Conservation (phyloP, 2,329 filamentous ascomycete genomes). For the Stachybotrys elegans region DNA sequence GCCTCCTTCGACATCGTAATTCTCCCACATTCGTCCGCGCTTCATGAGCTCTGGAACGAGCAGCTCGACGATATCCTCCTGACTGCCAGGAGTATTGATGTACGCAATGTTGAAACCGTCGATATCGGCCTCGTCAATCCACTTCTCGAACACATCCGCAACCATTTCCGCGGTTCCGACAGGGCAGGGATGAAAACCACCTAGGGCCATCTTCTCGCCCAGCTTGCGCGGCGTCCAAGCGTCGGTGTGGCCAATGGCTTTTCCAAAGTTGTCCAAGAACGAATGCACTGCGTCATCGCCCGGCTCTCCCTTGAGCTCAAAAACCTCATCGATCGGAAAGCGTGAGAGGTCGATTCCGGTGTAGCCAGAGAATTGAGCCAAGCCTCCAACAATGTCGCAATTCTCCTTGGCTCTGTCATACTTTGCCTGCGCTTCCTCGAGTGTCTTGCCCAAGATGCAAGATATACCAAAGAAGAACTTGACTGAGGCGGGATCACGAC, state of each 20-base stretch:
- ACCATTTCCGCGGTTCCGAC: constrained; percentile 9
- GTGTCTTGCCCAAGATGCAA: constrained; percentile 2
- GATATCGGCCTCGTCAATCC: constrained; percentile 5
- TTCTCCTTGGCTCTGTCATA: constrained; percentile 3
- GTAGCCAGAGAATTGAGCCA: constrained; percentile 9
- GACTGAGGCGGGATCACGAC: constrained; percentile 3
- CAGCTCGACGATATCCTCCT: constrained; percentile 8
- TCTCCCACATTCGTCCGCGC: constrained; percentile 7
- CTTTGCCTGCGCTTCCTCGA: constrained; percentile 4
- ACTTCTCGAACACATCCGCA: constrained; percentile 6
- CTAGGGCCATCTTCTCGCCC: constrained; percentile 5
- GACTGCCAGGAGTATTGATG: constrained; percentile 18
- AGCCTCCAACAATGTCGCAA: constrained; percentile 3
- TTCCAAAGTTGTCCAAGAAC: not conserved
- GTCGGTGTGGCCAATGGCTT: constrained; percentile 9
- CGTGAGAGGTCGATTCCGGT: constrained; percentile 7
- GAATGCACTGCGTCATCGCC: constrained; percentile 40
- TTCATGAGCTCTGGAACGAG: constrained; percentile 8
- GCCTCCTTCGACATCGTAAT: constrained; percentile 6
- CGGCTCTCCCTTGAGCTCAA: constrained; percentile 43
- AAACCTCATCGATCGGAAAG: constrained; percentile 47
- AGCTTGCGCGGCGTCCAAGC: constrained; percentile 5
- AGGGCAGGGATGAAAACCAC: constrained; percentile 4
- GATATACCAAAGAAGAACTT: constrained; percentile 9
- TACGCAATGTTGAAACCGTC: constrained; percentile 23